Percentiles rank a stretch among this genome's conserved stretches.
phyloP scores from a whole-genome alignment of 2,329 filamentous ascomycete species.

The Pestalotiopsis sp. region DNA sequence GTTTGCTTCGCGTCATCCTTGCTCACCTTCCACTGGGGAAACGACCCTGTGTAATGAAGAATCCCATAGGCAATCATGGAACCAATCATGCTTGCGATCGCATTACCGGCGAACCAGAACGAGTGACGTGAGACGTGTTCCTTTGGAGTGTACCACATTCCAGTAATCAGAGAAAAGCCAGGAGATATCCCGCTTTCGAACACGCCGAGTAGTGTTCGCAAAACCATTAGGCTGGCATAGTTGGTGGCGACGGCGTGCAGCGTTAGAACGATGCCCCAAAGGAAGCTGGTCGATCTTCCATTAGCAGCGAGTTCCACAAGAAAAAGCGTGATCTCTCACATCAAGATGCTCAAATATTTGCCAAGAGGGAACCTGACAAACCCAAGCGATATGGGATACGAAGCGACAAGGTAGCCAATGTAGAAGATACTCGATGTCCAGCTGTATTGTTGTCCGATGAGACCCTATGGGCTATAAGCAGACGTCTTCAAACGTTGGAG shows the following conservation, averaged over 20 bases:
- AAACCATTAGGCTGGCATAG: constrained; percentile 51
- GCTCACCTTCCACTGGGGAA: constrained; percentile 1
- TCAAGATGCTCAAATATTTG: constrained; percentile 43
- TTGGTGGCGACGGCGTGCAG: constrained; percentile 47
- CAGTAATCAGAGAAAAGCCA: constrained; percentile 57
- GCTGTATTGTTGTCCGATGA: constrained; percentile 46
- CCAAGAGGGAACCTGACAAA: constrained; percentile 49
- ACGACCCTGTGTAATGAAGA: background rate
- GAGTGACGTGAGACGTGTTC: constrained; percentile 57
- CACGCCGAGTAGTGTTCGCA: constrained; percentile 56
- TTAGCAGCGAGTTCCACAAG: background rate
- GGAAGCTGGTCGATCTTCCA: constrained; percentile 41
- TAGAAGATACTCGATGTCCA: constrained; percentile 51
- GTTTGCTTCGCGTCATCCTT: background rate
- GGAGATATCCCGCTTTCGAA: constrained; percentile 58
- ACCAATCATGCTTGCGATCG: constrained; percentile 48
- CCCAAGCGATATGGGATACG: constrained; percentile 51
- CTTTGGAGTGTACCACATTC: constrained; percentile 59
- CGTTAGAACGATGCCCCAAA: constrained; percentile 52
- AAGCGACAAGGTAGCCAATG: constrained; percentile 51
- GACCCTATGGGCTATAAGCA: constrained; percentile 20
- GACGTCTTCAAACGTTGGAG: background rate
- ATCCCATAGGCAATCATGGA: constrained; percentile 51
- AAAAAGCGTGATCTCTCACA: background rate
- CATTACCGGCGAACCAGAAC: constrained; percentile 58